Evolutionary conservation across 2,329 filamentous ascomycete genomes (phyloP).

Genomic region (Alternaria novae-zelandiae): DNA sequence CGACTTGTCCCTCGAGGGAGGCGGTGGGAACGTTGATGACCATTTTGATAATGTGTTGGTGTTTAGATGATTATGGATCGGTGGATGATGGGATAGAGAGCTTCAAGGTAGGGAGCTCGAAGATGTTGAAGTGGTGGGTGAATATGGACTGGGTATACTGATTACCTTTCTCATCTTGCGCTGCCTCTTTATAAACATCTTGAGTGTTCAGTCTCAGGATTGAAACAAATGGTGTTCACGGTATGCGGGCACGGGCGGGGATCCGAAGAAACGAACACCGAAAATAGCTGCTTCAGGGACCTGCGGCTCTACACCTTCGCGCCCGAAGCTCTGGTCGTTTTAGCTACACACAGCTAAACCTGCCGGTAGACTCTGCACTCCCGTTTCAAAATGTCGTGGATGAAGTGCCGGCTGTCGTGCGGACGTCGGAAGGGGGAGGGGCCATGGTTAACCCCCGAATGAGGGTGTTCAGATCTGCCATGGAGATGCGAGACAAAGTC

Average conservation of each 20-base stretch:
- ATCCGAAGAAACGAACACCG: conserved; percentile 30
- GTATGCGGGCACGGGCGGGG: conserved; percentile 28
- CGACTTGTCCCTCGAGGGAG: conserved; percentile 60
- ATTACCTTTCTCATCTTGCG: background rate
- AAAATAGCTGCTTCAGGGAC: conserved; percentile 26
- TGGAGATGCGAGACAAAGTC: conserved; percentile 18
- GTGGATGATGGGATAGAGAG: conserved; percentile 2
- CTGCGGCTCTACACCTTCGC: conserved; percentile 33
- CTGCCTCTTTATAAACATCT: conserved; percentile 16
- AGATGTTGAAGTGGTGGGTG: background rate
- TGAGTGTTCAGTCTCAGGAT: conserved; percentile 12
- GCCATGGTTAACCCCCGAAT: conserved; percentile 24
- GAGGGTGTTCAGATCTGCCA: conserved; percentile 6
- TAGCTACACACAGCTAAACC: conserved; percentile 18
- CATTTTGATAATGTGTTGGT: conserved; percentile 35
- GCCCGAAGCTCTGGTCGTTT: conserved; percentile 18
- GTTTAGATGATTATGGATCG: conserved; percentile 15
- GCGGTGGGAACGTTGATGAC: conserved; percentile 55
- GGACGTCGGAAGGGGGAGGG: conserved; percentile 41
- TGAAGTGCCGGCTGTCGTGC: conserved; percentile 21
- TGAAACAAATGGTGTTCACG: conserved; percentile 14
- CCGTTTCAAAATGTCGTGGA: conserved; percentile 25
- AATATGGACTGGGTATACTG: conserved; percentile 13
- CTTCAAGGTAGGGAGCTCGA: background rate
- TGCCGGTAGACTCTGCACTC: conserved; percentile 11